Base-by-base conservation (phyloP, 1,284 basidiomycete genomes). In the Mycena sp. region DNA sequence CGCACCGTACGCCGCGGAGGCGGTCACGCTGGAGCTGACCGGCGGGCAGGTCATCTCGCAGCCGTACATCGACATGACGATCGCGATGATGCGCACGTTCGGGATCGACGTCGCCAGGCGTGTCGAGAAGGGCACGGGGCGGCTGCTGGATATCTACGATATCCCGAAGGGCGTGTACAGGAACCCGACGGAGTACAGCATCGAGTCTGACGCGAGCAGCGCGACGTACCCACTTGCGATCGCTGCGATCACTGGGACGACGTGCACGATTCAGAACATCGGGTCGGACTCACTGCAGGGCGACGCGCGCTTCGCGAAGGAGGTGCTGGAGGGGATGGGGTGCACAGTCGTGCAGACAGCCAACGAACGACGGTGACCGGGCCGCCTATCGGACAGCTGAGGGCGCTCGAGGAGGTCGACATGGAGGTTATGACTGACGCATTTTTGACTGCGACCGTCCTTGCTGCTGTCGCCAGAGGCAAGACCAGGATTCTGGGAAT, bases 391-490 rank as follows among this genome's bases (percentile, higher is more conserved):
- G 94, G 95, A 2, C 81, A 88, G 70, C 85, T 99, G 48, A 88
- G 89, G 65, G 93, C 94, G 7, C 85, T 98, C 53, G 94, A 94
- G 38, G 85, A 90, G 69, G 89, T 99, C 25, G 96, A 99, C 75
- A 99, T 99, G 98, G 96, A 98, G 79, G 90, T 92, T n/a, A 99
- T 99, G 97, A 99, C 98, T 11, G 97, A 99, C 76, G 97, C 96
- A 6, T 99, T 99, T 83, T 86, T 99, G 77, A 99, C 96, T 1
- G 97, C 97, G 1, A 92, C 89, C 9, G 95, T 92, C 2, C 81
- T 99, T 17, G 95, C 95, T 52, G 96, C 97, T 58, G 93, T 97
- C 23, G 94, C 95, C 0, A 81, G 79, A 35, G 80, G 82, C 14
- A 87, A 79, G 64, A 94, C 96, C 7, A 86, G 94, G 58, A 99